Percentiles rank a stretch among this genome's conserved stretches.
These are phyloP conservation scores for Penicillium simplicissimum DNA, from an alignment of 495 filamentous ascomycete species.

Conservation along the genomic window DNA sequence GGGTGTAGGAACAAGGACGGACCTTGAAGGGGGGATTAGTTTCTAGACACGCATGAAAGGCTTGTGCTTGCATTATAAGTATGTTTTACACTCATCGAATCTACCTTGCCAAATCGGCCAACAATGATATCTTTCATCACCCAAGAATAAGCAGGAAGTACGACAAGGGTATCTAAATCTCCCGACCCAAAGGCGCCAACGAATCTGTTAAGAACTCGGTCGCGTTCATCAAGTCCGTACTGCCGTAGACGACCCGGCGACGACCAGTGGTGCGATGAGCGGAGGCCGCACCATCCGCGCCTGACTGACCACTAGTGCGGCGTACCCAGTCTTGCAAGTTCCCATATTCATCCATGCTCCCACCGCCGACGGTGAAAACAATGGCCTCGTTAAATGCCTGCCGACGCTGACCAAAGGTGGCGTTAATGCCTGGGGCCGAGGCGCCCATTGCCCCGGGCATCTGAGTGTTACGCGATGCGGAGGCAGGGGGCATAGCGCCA, in stretches of 20 bases:
- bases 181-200: constrained; percentile 73
- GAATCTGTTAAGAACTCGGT: constrained; percentile 82
- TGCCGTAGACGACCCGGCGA: constrained; percentile 89
- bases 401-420: constrained; percentile 88
- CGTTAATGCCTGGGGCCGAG: constrained; percentile 64
- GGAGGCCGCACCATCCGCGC: constrained; percentile 47
- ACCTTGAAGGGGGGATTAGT: neutral
- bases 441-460: constrained; percentile 46
- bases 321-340: constrained; percentile 96
- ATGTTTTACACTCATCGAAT: constrained; percentile 21
- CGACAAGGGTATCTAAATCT: constrained; percentile 44
- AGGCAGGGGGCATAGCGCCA: constrained; percentile 80
- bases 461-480: constrained; percentile 54
- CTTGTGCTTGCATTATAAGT: constrained; percentile 21
- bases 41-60: constrained; percentile 1
- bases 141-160: neutral
- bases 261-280: constrained; percentile 48
- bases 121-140: neutral
- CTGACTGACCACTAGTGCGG: constrained; percentile 61
- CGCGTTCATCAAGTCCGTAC: constrained; percentile 90
- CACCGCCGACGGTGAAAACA: constrained; percentile 95
- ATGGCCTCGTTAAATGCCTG: constrained; percentile 95
- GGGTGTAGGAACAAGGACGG: too few species aligned
- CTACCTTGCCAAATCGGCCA: neutral
- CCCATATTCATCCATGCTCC: constrained; percentile 98